Evolutionary conservation across 1,139 yeast genomes (phyloP).

Genomic region (Blastobotrys elegans): DNA sequence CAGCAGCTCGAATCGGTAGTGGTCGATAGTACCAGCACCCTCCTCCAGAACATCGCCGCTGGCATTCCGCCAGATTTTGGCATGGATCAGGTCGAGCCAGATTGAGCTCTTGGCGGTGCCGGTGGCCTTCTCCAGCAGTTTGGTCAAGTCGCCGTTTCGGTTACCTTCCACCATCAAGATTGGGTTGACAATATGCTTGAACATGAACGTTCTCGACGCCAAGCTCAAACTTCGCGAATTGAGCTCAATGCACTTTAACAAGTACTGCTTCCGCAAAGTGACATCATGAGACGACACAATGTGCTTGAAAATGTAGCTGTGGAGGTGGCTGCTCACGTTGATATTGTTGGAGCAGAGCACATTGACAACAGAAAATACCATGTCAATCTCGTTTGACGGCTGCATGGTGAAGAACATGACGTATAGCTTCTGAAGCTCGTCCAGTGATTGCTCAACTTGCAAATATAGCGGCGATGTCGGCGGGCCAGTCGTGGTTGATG

Average conservation of each 20-base stretch:
- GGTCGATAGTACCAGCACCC: constrained; percentile 67
- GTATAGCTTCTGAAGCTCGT: constrained; percentile 52
- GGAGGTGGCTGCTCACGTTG: constrained; percentile 46
- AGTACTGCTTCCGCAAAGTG: constrained; percentile 45
- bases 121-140: constrained; percentile 40
- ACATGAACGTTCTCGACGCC: constrained; percentile 54
- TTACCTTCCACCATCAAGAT: constrained; percentile 60
- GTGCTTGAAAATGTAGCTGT: constrained; percentile 52
- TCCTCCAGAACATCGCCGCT: constrained; percentile 46
- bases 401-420: constrained; percentile 43
- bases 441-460: constrained; percentile 69
- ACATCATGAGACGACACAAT: constrained; percentile 52
- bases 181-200: constrained; percentile 62
- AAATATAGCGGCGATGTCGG: constrained; percentile 60
- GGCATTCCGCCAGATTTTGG: constrained; percentile 67
- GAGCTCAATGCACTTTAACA: constrained; percentile 50
- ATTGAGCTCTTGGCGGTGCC: constrained; percentile 29
- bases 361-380: constrained; percentile 48
- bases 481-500: constrained; percentile 38
- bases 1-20: constrained; percentile 68
- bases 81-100: constrained; percentile 63
- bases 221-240: constrained; percentile 26
- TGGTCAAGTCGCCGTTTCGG: constrained; percentile 45
- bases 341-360: constrained; percentile 40
- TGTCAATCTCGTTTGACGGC: constrained; percentile 36